phyloP scores from a whole-genome alignment of 1,284 basidiomycete genomes.

The Heterobasidion annosum region DNA sequence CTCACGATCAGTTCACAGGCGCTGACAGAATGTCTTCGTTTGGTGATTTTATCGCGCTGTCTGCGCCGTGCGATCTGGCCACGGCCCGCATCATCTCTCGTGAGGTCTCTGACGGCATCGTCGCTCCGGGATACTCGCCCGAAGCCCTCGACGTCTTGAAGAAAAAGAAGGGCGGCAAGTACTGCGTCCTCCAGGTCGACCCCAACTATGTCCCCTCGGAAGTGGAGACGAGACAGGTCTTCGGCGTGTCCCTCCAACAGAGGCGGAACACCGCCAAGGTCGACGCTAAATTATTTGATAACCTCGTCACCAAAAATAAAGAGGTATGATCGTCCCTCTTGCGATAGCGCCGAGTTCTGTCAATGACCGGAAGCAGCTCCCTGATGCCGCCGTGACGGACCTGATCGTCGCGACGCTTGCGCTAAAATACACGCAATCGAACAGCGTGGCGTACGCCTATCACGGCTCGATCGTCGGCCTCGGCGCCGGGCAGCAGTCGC shows the following conservation, averaged over 20 bases:
- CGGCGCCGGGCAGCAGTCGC: slow-evolving; percentile 96
- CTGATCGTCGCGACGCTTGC: slow-evolving; percentile 93
- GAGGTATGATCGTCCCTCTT: slow-evolving; percentile 36
- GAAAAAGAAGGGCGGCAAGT: slow-evolving; percentile 99
- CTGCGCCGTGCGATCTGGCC: slow-evolving; percentile 85
- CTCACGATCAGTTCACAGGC: slow-evolving; percentile 32
- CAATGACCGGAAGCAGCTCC: slow-evolving; percentile 39
- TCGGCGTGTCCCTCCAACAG: slow-evolving; percentile 89
- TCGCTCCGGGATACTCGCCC: slow-evolving; percentile 87
- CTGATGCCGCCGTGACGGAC: slow-evolving; percentile 69
- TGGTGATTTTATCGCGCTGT: slow-evolving; percentile 97
- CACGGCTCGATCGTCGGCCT: slow-evolving; percentile 93
- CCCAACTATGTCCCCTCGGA: slow-evolving; percentile 68
- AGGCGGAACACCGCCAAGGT: slow-evolving; percentile 90
- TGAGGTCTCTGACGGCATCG: slow-evolving; percentile 97
- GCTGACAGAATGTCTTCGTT: slow-evolving; percentile 99
- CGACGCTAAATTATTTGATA: slow-evolving; percentile 73
- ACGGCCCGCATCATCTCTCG: slow-evolving; percentile 96
- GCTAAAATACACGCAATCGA: slow-evolving; percentile 98
- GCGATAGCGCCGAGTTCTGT: too few species aligned
- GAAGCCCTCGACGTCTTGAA: slow-evolving; percentile 87
- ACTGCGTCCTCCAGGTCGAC: slow-evolving; percentile 94
- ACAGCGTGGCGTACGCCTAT: slow-evolving; percentile 95
- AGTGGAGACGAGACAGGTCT: slow-evolving; percentile 92
- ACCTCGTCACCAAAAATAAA: slow-evolving; percentile 86